Base-by-base conservation (phyloP, 164 flowering plant genomes). In the Litsea cubeba region DNA sequence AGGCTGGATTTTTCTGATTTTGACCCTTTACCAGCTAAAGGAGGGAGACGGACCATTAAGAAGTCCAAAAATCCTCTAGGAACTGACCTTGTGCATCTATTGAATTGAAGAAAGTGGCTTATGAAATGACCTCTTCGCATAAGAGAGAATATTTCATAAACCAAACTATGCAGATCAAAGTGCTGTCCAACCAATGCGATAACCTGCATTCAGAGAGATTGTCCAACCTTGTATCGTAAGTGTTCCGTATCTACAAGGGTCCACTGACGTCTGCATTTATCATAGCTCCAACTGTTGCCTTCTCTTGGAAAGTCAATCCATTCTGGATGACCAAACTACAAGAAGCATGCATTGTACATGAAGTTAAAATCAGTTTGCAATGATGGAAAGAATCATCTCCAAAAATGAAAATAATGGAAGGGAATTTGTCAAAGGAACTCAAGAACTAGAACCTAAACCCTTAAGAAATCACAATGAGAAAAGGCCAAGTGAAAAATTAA, bases 251-350 rank as follows among this genome's bases (percentile, higher is more conserved):
- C 99, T 63, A 87, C 90, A 65, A 95, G 88, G 77, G 89, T 80
- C 97, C 98, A 93, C 68, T 90, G 97, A 35, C 97, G 91, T 79
- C 93, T 86, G 82, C 99, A 93, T 80, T 87, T 95, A 5, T 92
- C 97, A 80, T 87, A 88, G 77, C 95, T 93, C 97, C 97, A 95
- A 26, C 73, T 88, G 85, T 95, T 95, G 63, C 98, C 99, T 84
- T 92, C 98, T 88, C 99, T 87, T 26, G 99, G 99, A 79, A 95
- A 95, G 82, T 95, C 99, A 60, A 95, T 90, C 99, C 99, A 95
- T 62, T 95, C 99, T 68, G 99, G 98, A 85, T 95, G 97, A 54
- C 99, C 99, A 85, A 93, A 95, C 99, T 92, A 78, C n/a, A 79
- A 76, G 69, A 69, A 78, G 32, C 72, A 75, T 32, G 26, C 60